These are phyloP conservation scores for Talaromyces trachyspermus DNA, from an alignment of 495 filamentous ascomycete genomes.

Conservation along the genomic window DNA sequence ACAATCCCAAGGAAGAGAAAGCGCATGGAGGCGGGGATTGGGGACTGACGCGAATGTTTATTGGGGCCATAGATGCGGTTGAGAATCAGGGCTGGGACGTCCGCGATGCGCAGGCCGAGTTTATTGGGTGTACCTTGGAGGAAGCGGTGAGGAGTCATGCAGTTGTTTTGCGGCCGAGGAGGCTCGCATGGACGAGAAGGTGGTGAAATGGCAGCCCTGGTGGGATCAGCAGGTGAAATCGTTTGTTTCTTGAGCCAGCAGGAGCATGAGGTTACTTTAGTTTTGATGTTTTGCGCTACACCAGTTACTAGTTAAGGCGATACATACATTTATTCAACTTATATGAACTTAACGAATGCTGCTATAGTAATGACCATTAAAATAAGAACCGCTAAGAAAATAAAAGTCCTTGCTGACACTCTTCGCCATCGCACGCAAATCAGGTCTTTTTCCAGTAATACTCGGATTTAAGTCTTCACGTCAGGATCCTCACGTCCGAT, in stretches of 20 bases:
- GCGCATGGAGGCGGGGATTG: slow-evolving; percentile 80
- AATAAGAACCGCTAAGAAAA: too few relatives aligned
- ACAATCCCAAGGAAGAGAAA: slow-evolving; percentile 31
- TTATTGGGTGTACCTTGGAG: slow-evolving; percentile 74
- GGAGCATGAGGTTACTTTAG: too few relatives aligned
- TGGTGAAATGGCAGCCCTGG: slow-evolving; percentile 74
- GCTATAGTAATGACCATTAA: too few relatives aligned
- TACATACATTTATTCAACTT: too few relatives aligned
- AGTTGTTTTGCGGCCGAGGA: slow-evolving; percentile 89
- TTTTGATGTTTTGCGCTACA: too few relatives aligned
- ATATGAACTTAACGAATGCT: too few relatives aligned
- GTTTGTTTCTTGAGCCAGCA: too few relatives aligned
- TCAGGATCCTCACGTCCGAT: slow-evolving; percentile 86
- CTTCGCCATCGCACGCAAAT: too few relatives aligned
- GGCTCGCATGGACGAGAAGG: slow-evolving; percentile 58
- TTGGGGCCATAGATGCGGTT: slow-evolving; percentile 73
- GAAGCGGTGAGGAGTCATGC: slow-evolving; percentile 85
- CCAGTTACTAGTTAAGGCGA: too few relatives aligned
- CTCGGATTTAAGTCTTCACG: slow-evolving; percentile 69
- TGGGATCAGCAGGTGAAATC: slow-evolving; percentile 49
- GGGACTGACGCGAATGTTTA: slow-evolving; percentile 72
- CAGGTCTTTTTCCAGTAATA: neutral
- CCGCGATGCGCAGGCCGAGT: slow-evolving; percentile 62
- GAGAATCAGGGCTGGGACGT: slow-evolving; percentile 61
- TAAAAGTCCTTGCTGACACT: too few relatives aligned